Conservation (phyloP, 176 grass and related monocot genomes). For the Oryza nivara region DNA sequence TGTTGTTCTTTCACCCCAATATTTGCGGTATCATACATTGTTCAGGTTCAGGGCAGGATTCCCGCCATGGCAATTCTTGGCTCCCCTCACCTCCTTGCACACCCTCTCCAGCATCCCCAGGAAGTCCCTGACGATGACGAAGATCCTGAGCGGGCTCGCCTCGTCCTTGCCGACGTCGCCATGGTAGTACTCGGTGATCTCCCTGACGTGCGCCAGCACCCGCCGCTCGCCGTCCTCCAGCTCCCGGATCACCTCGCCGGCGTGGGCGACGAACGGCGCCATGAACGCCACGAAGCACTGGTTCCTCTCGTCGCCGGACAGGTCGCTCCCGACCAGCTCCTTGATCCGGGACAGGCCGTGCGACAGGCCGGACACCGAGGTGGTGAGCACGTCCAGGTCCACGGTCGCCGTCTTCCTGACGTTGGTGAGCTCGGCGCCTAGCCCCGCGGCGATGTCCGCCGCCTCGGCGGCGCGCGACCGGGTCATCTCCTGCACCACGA, state of each 20-base stretch:
- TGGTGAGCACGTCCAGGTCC: constrained; percentile 83
- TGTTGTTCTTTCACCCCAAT: not conserved
- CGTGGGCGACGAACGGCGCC: constrained; percentile 58
- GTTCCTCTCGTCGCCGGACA: constrained; percentile 36
- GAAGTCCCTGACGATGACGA: constrained; percentile 96
- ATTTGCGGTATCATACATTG: constrained; percentile 28
- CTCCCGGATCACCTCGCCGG: constrained; percentile 67
- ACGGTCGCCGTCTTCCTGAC: constrained; percentile 79
- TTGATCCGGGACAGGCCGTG: constrained; percentile 64
- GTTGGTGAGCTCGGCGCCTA: constrained; percentile 76
- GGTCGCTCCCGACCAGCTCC: constrained; percentile 45
- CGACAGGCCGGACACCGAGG: constrained; percentile 66
- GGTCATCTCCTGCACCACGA: constrained; percentile 90
- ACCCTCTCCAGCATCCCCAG: constrained; percentile 79
- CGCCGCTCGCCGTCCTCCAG: constrained; percentile 66
- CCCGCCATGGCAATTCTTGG: constrained; percentile 46
- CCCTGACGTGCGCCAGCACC: constrained; percentile 78
- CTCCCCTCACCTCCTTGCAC: constrained; percentile 70
- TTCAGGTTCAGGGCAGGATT: constrained; percentile 35
- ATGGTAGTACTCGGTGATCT: constrained; percentile 96
- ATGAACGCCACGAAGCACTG: constrained; percentile 58
- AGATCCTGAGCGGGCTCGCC: constrained; percentile 79
- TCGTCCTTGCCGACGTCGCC: constrained; percentile 87
- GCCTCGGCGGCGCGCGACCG: constrained; percentile 48
- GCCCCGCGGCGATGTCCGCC: constrained; percentile 65